Evolutionary conservation across 257 asterid genomes (phyloP), one percentile per base, ranked within the genome.

Genomic region (Penstemon newberryi): DNA sequence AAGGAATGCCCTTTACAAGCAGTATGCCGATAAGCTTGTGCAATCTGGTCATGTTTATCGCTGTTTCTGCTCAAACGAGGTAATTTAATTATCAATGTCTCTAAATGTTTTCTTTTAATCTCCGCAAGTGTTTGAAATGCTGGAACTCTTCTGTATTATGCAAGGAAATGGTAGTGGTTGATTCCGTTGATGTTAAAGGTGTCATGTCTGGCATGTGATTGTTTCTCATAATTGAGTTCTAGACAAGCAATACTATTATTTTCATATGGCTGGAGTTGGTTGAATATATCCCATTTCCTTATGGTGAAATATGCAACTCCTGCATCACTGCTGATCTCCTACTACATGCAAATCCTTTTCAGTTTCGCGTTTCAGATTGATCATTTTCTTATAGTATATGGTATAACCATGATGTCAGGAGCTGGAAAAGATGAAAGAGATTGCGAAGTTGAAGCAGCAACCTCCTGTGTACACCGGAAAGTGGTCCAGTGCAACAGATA

Each of bases 11-110:
- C 89, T 90, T 38, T 93, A 93, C 87, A 86, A 81, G 80, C 80
- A 88, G 49, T 78, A 80, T 82, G 97, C 97, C 2, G 91, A 88
- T 50, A 86, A 82, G 67, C 97, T 93, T 67, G 75, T 93, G 75
- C 83, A 83, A 53, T 78, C 87, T 8, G 92, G 96, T 56, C 92
- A 90, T 73, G 97, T 79, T 71, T 90, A 93, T 79, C 97, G 89
- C 8, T 93, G 97, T 83, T 93, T 93, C 81, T 93, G 98, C 80
- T 77, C 97, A 18, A 87, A 66, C 67, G 95, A 90, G 96, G 97
- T 92, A 61, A 56, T 52, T 60, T 25, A 25, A 25, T 25, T 25
- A 25, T 25, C 33, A 25, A 25, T 25, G 33, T 25, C 2, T 0
- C 33, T 2, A 25, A 38, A 53, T 8, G 47, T 19, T 75, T 56